phyloP scores from a whole-genome alignment of 2,329 filamentous ascomycete genomes.

The Endoconidiophora laricicola region DNA sequence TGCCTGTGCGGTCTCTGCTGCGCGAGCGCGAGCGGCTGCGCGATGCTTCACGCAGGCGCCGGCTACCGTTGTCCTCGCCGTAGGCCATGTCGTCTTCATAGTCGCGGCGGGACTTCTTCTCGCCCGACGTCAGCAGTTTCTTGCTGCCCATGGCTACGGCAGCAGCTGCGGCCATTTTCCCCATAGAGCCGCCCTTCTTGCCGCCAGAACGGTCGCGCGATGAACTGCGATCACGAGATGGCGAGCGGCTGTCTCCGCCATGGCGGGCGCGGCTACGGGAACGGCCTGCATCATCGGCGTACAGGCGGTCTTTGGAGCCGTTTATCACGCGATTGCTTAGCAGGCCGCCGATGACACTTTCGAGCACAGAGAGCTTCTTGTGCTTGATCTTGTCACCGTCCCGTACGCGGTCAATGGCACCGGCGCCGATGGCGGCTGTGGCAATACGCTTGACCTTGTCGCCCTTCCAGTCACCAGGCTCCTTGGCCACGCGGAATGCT shows the following conservation, averaged over 20 bases:
- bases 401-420: slow-evolving; percentile 65
- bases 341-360: slow-evolving; percentile 78
- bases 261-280: slow-evolving; percentile 54
- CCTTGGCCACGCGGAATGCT: slow-evolving; percentile 78
- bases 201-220: slow-evolving; percentile 22
- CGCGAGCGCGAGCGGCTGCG: slow-evolving; percentile 30
- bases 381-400: slow-evolving; percentile 57
- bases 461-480: slow-evolving; percentile 76
- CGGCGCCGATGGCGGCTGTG: slow-evolving; percentile 73
- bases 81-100: slow-evolving; percentile 11
- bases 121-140: slow-evolving; percentile 31
- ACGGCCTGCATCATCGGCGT: slow-evolving; percentile 43
- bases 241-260: slow-evolving; percentile 27
- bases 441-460: slow-evolving; percentile 83
- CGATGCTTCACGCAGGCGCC: slow-evolving; percentile 23
- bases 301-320: slow-evolving; percentile 52
- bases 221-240: slow-evolving; percentile 21
- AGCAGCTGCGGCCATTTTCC: slow-evolving; percentile 41
- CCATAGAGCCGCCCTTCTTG: slow-evolving; percentile 22
- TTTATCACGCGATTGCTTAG: slow-evolving; percentile 75
- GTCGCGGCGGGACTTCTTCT: neutral
- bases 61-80: slow-evolving; percentile 27
- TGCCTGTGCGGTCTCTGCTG: slow-evolving; percentile 8
- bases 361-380: slow-evolving; percentile 68
- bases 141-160: slow-evolving; percentile 46